phyloP scores from a whole-genome alignment of 495 filamentous ascomycete species.

The Annulohypoxylon bovei region DNA sequence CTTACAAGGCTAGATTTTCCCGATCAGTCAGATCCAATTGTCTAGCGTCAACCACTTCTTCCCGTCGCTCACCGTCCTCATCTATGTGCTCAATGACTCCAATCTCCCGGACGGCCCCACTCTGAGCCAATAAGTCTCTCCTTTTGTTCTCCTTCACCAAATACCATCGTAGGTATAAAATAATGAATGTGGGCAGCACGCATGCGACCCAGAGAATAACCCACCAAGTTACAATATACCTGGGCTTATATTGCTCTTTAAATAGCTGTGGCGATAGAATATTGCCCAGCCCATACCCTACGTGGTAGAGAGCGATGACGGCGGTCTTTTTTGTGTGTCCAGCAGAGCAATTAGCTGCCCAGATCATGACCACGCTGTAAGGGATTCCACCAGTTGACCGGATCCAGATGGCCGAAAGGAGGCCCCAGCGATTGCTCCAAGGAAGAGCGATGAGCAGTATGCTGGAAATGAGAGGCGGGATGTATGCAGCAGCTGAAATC shows the following conservation, averaged over 20 bases:
- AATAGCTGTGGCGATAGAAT: conserved; percentile 50
- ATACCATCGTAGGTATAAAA: conserved; percentile 43
- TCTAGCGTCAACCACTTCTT: conserved; percentile 51
- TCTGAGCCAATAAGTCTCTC: conserved; percentile 43
- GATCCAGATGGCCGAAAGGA: conserved; percentile 53
- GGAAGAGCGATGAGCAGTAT: conserved; percentile 52
- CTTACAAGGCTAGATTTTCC: conserved; percentile 56
- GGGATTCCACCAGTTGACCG: conserved; percentile 51
- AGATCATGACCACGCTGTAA: conserved; percentile 55
- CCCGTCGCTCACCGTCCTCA: conserved; percentile 43
- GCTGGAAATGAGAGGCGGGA: conserved; percentile 43
- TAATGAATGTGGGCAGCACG: conserved; percentile 38
- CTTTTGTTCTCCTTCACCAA: conserved; percentile 49
- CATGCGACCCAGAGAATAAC: conserved; percentile 54
- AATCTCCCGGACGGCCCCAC: conserved; percentile 38
- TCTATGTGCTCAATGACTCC: conserved; percentile 50
- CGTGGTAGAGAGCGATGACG: conserved; percentile 55
- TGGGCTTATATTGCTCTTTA: conserved; percentile 47
- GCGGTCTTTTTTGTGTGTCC: conserved; percentile 59
- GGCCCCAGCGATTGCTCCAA: conserved; percentile 53
- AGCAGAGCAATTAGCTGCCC: conserved; percentile 48
- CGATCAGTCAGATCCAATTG: conserved; percentile 56
- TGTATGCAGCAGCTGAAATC: conserved; percentile 50
- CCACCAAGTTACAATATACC: conserved; percentile 53
- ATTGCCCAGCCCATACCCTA: conserved; percentile 54